A percentile compares a stretch with the other conserved stretches of the same genome.
Conservation (phyloP, 345 rosid species). For the Eucalyptus grandis region DNA sequence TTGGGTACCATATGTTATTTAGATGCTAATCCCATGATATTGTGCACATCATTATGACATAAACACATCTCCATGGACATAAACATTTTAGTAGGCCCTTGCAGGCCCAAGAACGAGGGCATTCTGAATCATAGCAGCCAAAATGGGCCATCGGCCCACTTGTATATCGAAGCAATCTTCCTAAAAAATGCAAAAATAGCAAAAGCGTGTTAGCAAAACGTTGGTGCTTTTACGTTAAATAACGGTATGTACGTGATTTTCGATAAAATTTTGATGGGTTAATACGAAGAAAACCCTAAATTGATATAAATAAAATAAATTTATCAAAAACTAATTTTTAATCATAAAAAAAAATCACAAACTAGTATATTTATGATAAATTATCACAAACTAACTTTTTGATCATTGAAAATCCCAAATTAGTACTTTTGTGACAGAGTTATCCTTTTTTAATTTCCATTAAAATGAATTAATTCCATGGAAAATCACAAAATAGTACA, state of each 20-base stretch:
- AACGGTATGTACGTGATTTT: neutral
- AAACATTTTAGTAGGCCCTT: neutral
- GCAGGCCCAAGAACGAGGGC: neutral
- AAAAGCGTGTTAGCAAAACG: neutral
- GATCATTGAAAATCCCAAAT: rapidly evolving
- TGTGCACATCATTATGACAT: neutral
- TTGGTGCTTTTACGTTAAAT: neutral
- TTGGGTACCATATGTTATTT: neutral
- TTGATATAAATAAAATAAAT: no score
- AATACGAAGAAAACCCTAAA: no score
- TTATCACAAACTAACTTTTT: no score
- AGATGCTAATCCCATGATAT: neutral
- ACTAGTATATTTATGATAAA: no score
- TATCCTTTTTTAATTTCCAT: no score
- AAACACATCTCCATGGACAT: neutral
- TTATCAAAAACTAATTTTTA: rapidly evolving
- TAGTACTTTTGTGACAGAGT: no score
- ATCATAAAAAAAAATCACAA: no score
- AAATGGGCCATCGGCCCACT: neutral
- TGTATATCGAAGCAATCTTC: neutral
- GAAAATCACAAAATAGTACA: no score
- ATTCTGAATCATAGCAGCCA: neutral
- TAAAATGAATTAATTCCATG: no score
- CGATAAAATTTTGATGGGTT: neutral
- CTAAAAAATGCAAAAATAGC: neutral